Base-by-base conservation (phyloP, 2,329 filamentous ascomycete genomes). In the Cytospora chrysosperma region DNA sequence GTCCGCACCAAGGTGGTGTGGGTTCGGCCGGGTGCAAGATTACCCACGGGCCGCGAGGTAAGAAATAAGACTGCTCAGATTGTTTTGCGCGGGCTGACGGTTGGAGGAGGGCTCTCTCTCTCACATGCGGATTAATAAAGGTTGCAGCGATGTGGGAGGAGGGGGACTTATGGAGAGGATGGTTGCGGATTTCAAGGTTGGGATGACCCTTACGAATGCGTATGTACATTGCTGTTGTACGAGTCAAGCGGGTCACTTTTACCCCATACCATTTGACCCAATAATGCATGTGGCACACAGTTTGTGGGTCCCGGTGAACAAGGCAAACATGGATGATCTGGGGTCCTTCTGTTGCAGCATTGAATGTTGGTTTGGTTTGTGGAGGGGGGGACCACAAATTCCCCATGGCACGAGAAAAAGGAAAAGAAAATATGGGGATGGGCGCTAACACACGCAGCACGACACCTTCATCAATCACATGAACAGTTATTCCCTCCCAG, bases 321-420 rank as follows among this genome's bases (percentile, higher is more conserved):
- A 12, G 24, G 21, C 12, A 13, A 13, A n/a, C 40, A 17, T 43
- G 8, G 3, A 32, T 5, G 3, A 10, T 32, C 30, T 10, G 34
- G 37, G 37, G 37, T 40, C 37, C 30, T 34, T 6, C 7, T 2
- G 7, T 9, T 6, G 7, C 15, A 15, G 19, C 37, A 19, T n/a
- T 40, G 37, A n/a, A 40, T n/a, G n/a, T n/a, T n/a, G n/a, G n/a
- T n/a, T n/a, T n/a, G n/a, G n/a, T n/a, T n/a, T n/a, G n/a, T n/a
- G n/a, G n/a, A n/a, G n/a, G n/a, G n/a, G n/a, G n/a, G n/a, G 40
- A 21, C 59, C 59, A 61, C 59, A 61, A 19, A 55, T 49, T 55
- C 59, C 59, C 59, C 59, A 61, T 61, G 59, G 59, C 58, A 61
- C 58, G n/a, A n/a, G n/a, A n/a, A n/a, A n/a, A n/a, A n/a, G n/a